Evolutionary conservation across 2,329 filamentous ascomycete genomes (phyloP), one percentile per base, ranked within the genome.

Genomic region (Torrubiella hemipterigena): DNA sequence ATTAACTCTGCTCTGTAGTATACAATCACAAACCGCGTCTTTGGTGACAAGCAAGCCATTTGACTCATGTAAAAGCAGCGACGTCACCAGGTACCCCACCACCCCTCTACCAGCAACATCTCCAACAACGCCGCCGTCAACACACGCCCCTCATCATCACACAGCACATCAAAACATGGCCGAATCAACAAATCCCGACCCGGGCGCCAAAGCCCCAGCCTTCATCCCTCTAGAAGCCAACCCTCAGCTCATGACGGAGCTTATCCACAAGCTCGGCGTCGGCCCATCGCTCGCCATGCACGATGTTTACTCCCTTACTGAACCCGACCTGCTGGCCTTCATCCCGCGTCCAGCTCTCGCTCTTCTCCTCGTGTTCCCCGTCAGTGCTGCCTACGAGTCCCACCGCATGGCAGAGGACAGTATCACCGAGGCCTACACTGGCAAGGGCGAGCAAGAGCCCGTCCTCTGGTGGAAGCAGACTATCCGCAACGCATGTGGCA

Each of bases 401-500:
- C 75, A 79, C 50, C 80, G 87, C 19, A 54, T 70, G 35, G 64
- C 73, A 26, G 87, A 94, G 61, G 87, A 95, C 58, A 61, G 62
- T 30, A 52, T 67, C 15, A 61, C 63, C 25, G 42, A 60, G 3
- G 71, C 76, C 23, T 94, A 94, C 60, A 51, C 54, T 1, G 81
- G 79, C 26, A 66, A 63, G 13, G 86, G 86, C 2, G 58, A 68
- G 1, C 49, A 47, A 0, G 84, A 95, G 49, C 78, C 83, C 5
- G 83, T 95, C 0, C 49, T 93, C 7, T 98, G 89, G 91, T 96
- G 87, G 67, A 81, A 75, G 44, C 89, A 96, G 61, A 96, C 87
- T 0, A 95, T 96, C 46, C 73, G 81, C 38, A 93, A 96, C 52
- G 85, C 89, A 1, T 96, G 89, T 54, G 89, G 89, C 0, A 61